These are phyloP conservation scores for Diaporthe vexans DNA, from an alignment of 2,329 filamentous ascomycete genomes.

Conservation along the genomic window DNA sequence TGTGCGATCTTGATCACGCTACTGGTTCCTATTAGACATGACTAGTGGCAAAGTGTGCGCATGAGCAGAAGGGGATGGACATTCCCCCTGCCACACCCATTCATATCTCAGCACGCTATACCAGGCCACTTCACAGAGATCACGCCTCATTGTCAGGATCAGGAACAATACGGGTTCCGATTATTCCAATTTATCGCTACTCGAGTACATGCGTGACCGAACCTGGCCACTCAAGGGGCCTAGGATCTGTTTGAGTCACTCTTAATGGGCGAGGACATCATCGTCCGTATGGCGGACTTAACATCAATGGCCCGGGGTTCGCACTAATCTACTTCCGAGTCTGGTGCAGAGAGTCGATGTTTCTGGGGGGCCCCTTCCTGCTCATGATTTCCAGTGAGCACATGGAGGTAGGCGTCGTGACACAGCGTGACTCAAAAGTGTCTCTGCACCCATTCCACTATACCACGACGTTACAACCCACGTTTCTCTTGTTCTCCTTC, in stretches of 20 bases:
- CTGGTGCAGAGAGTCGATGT: conserved; percentile 17
- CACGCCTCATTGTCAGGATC: background rate
- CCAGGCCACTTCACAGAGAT: background rate
- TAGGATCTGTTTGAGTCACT: background rate
- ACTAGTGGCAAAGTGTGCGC: background rate
- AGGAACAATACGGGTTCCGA: background rate
- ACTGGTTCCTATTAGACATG: background rate
- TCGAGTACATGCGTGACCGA: conserved; percentile 7
- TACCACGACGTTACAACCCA: conserved; percentile 17
- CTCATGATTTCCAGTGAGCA: conserved; percentile 1
- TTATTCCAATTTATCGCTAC: background rate
- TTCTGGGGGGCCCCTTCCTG: background rate
- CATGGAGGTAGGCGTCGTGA: conserved; percentile 17
- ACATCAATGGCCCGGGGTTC: conserved; percentile 23
- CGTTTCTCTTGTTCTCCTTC: background rate
- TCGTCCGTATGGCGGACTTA: conserved; percentile 7
- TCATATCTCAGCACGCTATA: no score
- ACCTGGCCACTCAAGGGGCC: background rate
- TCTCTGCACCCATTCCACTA: conserved; percentile 26
- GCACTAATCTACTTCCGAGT: conserved; percentile 20
- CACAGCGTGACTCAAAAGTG: conserved; percentile 36
- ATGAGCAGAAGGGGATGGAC: background rate
- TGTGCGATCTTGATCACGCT: background rate
- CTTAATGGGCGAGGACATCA: background rate
- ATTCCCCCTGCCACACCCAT: background rate